phyloP scores from a whole-genome alignment of 2,329 filamentous ascomycete genomes.

The Arthrobotrys musiformis region DNA sequence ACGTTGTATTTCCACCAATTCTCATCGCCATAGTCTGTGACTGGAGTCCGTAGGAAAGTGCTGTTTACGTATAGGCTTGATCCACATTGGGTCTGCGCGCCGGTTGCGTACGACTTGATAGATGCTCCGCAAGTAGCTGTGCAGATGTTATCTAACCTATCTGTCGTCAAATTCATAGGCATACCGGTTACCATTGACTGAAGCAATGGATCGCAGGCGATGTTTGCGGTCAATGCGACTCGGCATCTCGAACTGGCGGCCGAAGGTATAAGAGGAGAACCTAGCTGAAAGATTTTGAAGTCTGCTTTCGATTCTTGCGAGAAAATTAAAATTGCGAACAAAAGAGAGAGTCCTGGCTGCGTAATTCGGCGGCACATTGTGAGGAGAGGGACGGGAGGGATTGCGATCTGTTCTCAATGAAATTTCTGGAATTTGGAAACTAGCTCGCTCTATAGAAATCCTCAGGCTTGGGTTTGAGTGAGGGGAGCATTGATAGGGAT shows the following conservation, averaged over 20 bases:
- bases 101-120: conserved; percentile 20
- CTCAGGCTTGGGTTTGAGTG: neutral
- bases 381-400: too few species aligned
- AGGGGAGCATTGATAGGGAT: neutral
- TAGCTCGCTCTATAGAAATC: neutral
- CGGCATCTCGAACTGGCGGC: conserved; percentile 15
- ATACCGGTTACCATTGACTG: conserved; percentile 8
- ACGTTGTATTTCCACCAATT: conserved; percentile 24
- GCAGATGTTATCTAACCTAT: neutral
- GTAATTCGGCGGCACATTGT: neutral
- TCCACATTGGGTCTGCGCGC: neutral
- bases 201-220: conserved; percentile 11
- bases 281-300: conserved; percentile 23
- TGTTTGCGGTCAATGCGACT: conserved; percentile 13
- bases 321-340: neutral
- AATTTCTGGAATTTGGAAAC: too few species aligned
- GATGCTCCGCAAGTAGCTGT: conserved; percentile 11
- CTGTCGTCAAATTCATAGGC: neutral
- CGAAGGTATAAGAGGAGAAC: neutral
- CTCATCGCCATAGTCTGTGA: conserved; percentile 6
- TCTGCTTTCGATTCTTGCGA: neutral
- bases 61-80: neutral
- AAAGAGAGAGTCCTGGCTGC: neutral
- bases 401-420: neutral
- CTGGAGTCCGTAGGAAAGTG: neutral